Conservation (phyloP, 768 basidiomycete species). For the Suillus alpinus region DNA sequence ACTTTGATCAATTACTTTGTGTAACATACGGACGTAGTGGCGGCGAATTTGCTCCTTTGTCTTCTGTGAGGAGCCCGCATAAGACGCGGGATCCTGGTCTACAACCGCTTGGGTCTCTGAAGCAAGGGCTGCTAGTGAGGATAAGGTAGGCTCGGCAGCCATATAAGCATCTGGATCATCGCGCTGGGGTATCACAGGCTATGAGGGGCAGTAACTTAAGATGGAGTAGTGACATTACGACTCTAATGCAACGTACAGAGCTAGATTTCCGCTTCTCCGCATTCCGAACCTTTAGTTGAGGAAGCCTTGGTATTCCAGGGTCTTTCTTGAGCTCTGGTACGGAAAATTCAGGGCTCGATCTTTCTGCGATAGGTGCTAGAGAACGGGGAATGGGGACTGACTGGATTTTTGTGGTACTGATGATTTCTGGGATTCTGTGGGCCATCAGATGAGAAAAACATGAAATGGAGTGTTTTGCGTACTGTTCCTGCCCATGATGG, state of each 20-base stretch:
- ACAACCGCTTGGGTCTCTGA: conserved; percentile 16
- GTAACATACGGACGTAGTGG: conserved; percentile 74
- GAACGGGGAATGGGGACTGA: conserved; percentile 6
- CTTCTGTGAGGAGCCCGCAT: conserved; percentile 33
- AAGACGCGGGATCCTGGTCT: conserved; percentile 31
- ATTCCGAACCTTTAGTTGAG: conserved; percentile 63
- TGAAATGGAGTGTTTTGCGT: conserved; percentile 9
- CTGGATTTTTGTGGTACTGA: conserved; percentile 26
- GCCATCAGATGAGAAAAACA: not conserved
- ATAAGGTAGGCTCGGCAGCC: conserved; percentile 71
- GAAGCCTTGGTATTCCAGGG: conserved; percentile 82
- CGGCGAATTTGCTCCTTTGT: conserved; percentile 70
- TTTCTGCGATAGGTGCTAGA: not conserved
- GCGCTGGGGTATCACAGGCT: conserved; percentile 24
- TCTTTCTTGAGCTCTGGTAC: conserved; percentile 79
- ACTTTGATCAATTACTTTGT: conserved; percentile 91
- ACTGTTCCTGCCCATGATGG: conserved; percentile 30
- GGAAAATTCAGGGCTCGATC: not conserved
- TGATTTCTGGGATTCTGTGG: conserved; percentile 23
- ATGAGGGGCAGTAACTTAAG: not conserved
- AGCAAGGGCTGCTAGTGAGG: conserved; percentile 55
- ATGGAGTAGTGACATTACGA: not conserved
- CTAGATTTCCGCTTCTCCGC: conserved; percentile 46
- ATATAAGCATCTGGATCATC: conserved; percentile 59
- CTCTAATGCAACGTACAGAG: conserved; percentile 31